Evolutionary conservation across 768 basidiomycete species (phyloP).

Genomic region (Calocybe gangraenosa): DNA sequence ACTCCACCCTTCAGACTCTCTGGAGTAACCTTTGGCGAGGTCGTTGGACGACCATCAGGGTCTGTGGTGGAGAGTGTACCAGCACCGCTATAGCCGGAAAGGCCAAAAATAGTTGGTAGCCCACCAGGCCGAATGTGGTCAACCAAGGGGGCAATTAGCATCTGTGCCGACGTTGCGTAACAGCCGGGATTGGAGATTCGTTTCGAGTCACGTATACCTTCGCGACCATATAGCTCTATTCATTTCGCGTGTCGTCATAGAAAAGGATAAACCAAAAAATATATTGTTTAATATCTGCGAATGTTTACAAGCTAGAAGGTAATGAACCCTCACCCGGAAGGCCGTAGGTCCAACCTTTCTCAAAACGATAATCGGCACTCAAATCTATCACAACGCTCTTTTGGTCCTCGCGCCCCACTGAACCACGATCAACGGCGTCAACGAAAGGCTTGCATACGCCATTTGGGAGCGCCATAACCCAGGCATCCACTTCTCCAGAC

Average conservation of each 20-base stretch:
- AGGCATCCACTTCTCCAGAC: conserved; percentile 88
- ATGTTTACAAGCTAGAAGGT: conserved; percentile 29
- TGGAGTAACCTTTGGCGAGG: conserved; percentile 76
- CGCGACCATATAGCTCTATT: conserved; percentile 84
- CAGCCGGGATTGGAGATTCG: conserved; percentile 97
- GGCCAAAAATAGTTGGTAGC: conserved; percentile 83
- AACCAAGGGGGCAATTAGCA: conserved; percentile 87
- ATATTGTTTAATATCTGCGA: conserved; percentile 19
- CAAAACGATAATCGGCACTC: conserved; percentile 93
- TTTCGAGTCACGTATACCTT: conserved; percentile 61
- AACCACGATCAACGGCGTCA: conserved; percentile 83
- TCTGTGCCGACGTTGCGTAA: conserved; percentile 90
- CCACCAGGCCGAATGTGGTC: conserved; percentile 56
- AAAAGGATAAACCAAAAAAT: conserved; percentile 27
- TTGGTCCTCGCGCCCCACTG: conserved; percentile 47
- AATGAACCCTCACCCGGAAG: conserved; percentile 87
- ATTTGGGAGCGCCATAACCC: conserved; percentile 99
- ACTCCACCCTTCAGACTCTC: conserved; percentile 73
- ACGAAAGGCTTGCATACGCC: conserved; percentile 96
- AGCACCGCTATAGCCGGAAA: conserved; percentile 94
- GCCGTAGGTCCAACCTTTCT: conserved; percentile 94
- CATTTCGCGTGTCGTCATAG: conserved; percentile 11
- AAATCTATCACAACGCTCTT: conserved; percentile 87
- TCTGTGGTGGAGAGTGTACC: conserved; percentile 78
- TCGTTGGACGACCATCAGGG: conserved; percentile 65